Evolutionary conservation across 371 early-diverging fungal genomes (phyloP).

Genomic region (Circinella minor): DNA sequence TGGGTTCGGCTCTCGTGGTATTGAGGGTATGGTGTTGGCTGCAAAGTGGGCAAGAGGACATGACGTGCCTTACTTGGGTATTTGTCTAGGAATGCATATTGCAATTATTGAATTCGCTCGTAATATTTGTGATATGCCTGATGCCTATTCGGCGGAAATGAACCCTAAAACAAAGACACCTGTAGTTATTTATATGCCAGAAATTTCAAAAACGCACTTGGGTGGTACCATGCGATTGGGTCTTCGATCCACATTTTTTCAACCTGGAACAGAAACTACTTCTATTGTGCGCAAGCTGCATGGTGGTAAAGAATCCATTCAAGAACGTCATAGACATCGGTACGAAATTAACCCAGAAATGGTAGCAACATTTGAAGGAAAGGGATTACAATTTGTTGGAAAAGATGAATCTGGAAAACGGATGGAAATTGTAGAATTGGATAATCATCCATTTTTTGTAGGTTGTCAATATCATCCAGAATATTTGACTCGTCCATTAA

Average conservation of each 20-base stretch:
- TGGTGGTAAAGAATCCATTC: slow-evolving; percentile 60
- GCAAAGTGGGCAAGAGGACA: slow-evolving; percentile 98
- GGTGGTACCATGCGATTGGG: slow-evolving; percentile 99
- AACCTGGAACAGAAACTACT: slow-evolving; percentile 56
- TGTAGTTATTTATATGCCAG: slow-evolving; percentile 96
- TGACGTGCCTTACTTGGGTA: slow-evolving; percentile 97
- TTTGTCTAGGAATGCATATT: slow-evolving; percentile 99
- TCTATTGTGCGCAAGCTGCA: slow-evolving; percentile 74
- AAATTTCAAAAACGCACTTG: slow-evolving; percentile 90
- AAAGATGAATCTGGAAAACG: slow-evolving; percentile 92
- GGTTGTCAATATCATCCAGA: slow-evolving; percentile 99
- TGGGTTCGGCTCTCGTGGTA: slow-evolving; percentile 98
- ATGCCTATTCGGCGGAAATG: slow-evolving; percentile 91
- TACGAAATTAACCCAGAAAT: slow-evolving; percentile 97
- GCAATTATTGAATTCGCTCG: slow-evolving; percentile 99
- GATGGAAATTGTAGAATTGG: slow-evolving; percentile 97
- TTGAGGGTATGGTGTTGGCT: slow-evolving; percentile 97
- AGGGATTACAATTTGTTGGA: slow-evolving; percentile 94
- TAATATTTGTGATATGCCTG: slow-evolving; percentile 86
- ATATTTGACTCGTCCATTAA: slow-evolving; percentile 94
- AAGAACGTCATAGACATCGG: slow-evolving; percentile 98
- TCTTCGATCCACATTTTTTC: slow-evolving; percentile 85
- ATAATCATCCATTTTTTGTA: slow-evolving; percentile 95
- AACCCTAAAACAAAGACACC: slow-evolving; percentile 71
- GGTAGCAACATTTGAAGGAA: slow-evolving; percentile 76